These are phyloP conservation scores for Sugiyamaella xylanicola DNA, from an alignment of 1,139 yeast genomes.

Conservation along the genomic window DNA sequence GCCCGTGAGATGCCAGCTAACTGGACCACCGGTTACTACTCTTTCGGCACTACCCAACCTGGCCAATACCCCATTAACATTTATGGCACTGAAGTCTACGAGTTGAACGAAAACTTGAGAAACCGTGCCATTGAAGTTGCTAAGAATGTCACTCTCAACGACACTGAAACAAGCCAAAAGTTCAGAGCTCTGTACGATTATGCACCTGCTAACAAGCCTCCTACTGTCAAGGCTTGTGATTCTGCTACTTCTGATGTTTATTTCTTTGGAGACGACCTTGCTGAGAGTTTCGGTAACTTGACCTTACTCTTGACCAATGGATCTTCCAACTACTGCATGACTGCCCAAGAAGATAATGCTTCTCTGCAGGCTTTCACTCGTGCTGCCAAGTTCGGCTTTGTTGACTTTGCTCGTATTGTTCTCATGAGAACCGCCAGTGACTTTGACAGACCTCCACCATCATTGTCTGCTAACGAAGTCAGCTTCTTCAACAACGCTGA, in stretches of 20 bases:
- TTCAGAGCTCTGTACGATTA: constrained; percentile 54
- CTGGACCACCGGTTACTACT: constrained; percentile 65
- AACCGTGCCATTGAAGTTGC: constrained; percentile 62
- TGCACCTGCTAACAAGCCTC: constrained; percentile 54
- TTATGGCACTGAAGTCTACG: constrained; percentile 69
- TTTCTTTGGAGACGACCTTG: constrained; percentile 57
- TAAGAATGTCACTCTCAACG: constrained; percentile 47
- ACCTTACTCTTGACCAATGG: constrained; percentile 59
- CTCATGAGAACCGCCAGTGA: constrained; percentile 67
- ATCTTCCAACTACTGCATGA: constrained; percentile 60
- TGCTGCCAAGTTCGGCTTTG: constrained; percentile 56
- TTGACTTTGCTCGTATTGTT: constrained; percentile 59
- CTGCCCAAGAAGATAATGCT: constrained; percentile 73
- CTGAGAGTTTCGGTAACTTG: constrained; percentile 53
- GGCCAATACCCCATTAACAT: constrained; percentile 56
- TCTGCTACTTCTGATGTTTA: constrained; percentile 63
- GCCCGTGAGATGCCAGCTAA: constrained; percentile 49
- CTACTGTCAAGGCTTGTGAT: constrained; percentile 59
- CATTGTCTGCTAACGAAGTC: constrained; percentile 48
- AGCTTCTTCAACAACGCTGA: constrained; percentile 53
- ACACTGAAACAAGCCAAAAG: constrained; percentile 46
- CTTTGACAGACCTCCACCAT: constrained; percentile 59
- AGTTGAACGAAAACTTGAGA: constrained; percentile 60
- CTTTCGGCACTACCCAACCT: constrained; percentile 56
- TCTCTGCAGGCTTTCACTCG: constrained; percentile 62